Evolutionary conservation across 139 green algal species (phyloP), one percentile per base, ranked within the genome.

Genomic region (Parachlorella kessleri): DNA sequence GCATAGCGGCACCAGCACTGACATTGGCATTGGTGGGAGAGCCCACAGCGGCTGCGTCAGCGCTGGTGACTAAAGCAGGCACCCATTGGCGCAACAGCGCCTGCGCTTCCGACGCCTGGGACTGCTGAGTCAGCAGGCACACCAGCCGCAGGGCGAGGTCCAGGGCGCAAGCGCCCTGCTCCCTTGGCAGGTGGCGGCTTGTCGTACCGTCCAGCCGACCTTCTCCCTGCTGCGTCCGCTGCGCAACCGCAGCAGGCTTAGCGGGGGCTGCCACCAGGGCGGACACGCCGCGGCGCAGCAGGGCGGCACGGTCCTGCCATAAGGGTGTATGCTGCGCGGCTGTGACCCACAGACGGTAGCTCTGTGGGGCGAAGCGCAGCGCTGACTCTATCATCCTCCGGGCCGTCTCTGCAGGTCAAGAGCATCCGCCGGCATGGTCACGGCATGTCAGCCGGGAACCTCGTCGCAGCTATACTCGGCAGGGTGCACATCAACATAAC

Each of bases 71-170:
- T 21, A 30, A 7, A 68, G 4, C 75, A 1, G 64, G 39, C 8
- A 40, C 75, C 75, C 75, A 80, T 0, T 38, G 21, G 30, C 59
- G 64, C 33, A 80, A 64, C 28, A 36, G n/a, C 24, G 32, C 40
- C 6, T 5, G 26, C 38, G 38, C 63, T 35, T 67, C 65, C 2
- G 23, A 30, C 42, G 48, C 48, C 0, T 18, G 14, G 48, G 14
- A 37, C 63, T 69, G 63, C n/a, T 48, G 21, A 14, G 24, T 37
- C 75, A 81, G 48, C 66, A 75, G 35, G 7, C 70, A 68, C 76
- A 81, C 42, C 76, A 81, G 66, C 10, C 76, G 66, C 26, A 81
- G 48, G 4, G n/a, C 76, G 0, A 81, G 66, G 66, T 81, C 76
- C 28, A 75, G 35, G 2, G 76, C 76, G 0, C 64, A 66, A 23